A percentile compares a stretch with the other conserved stretches of the same genome.
These are phyloP conservation scores for Actinomortierella ambigua DNA, from an alignment of 371 early-diverging fungal genomes.

Conservation along the genomic window DNA sequence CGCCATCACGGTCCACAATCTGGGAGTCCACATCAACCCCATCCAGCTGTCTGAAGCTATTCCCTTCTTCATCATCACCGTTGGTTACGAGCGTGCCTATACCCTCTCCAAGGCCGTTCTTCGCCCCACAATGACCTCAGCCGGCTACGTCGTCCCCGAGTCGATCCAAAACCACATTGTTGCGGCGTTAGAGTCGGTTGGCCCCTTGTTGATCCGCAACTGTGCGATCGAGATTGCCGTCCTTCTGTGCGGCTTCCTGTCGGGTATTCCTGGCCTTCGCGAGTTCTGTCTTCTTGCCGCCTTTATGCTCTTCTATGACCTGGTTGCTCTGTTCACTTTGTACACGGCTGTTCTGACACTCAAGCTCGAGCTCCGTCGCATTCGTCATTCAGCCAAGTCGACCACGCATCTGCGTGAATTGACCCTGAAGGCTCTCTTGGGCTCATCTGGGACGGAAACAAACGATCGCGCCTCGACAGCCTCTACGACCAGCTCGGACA, in stretches of 20 bases:
- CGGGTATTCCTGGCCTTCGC: conserved; percentile 77
- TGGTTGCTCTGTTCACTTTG: conserved; percentile 84
- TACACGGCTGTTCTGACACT: conserved; percentile 87
- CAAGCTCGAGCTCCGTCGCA: conserved; percentile 78
- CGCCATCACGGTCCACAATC: conserved; percentile 64
- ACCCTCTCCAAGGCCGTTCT: conserved; percentile 83
- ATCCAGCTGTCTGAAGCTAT: conserved; percentile 86
- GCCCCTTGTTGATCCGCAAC: conserved; percentile 72
- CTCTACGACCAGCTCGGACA: conserved; percentile 12
- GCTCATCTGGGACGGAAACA: conserved; percentile 14
- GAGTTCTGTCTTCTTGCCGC: conserved; percentile 86
- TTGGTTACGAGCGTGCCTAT: conserved; percentile 91
- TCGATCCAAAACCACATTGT: conserved; percentile 70
- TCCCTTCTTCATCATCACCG: conserved; percentile 91
- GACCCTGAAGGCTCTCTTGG: conserved; percentile 43
- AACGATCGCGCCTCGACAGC: conserved; percentile 14
- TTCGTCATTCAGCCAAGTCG: conserved; percentile 48
- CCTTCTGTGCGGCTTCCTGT: conserved; percentile 77
- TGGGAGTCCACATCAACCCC: conserved; percentile 75
- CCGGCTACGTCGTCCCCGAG: conserved; percentile 28
- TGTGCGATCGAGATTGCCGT: conserved; percentile 85
- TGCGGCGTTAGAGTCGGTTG: conserved; percentile 72
- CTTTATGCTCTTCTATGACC: conserved; percentile 83
- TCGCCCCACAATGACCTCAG: conserved; percentile 41
- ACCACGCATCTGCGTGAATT: conserved; percentile 40